Base-by-base conservation (phyloP, 1,139 yeast species). In the Kodamaea alishanica region DNA sequence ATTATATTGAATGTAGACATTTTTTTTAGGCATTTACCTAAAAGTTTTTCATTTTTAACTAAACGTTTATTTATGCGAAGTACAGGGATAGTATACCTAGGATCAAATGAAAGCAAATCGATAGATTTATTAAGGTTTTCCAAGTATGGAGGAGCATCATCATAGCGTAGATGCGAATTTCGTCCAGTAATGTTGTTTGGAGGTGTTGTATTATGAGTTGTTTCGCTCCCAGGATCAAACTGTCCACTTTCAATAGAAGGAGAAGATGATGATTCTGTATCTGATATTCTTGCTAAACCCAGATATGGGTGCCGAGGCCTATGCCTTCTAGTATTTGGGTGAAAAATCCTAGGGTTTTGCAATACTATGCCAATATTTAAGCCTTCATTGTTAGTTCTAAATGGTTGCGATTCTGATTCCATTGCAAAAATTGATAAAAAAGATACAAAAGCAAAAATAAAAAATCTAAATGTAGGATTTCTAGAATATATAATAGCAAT, bases 21-120 rank as follows among this genome's bases (percentile, higher is more conserved):
- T 36, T 59, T 60, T 20, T 46, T 38, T 24, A 70, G 62, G 3
- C 62, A 54, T 11, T 48, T 51, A 5, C 48, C 44, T 25, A 70
- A 50, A 12, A 59, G 59, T 6, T 41, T 43, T 8, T 62, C 61
- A 26, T 60, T 56, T 30, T 52, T 55, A 12, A 69, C 58, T 27
- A 69, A 45, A 5, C 56, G 41, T 12, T 63, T 54, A 46, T 70
- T 70, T 28, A 69, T 59, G 29, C 75, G 51, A 10, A 70, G 52
- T 6, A 67, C 62, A 0, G 75, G 75, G 5, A 46, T 39, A 1
- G 59, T 46, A 42, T 61, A 68, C 29, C 75, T 46, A 6, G 72
- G 67, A 49, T 70, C 75, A 49, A 63, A 70, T 5, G 74, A 67
- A 12, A 70, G 46, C 27, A 68, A 48, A 43, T 70, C 76, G 10